These are phyloP conservation scores for Monosporascus sp. DNA, from an alignment of 2,329 filamentous ascomycete species.

Conservation along the genomic window DNA sequence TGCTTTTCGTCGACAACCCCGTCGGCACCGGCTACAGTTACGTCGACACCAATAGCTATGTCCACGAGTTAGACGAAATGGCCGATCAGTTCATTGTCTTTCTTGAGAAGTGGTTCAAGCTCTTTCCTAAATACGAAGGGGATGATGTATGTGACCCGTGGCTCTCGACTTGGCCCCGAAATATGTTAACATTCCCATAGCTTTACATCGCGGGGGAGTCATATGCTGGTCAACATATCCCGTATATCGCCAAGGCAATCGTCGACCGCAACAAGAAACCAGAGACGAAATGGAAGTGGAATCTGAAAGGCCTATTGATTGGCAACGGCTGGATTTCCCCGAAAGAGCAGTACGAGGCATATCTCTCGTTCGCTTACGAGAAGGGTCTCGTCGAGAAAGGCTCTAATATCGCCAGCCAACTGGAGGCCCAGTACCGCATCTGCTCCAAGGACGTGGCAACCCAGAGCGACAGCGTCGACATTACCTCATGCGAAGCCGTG, in stretches of 20 bases:
- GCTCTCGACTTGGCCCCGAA: not conserved
- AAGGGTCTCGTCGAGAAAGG: slow-evolving; percentile 66
- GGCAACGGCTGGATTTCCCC: slow-evolving; percentile 98
- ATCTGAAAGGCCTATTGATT: slow-evolving; percentile 79
- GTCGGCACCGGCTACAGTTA: slow-evolving; percentile 97
- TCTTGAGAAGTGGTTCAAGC: slow-evolving; percentile 80
- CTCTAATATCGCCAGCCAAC: slow-evolving; percentile 54
- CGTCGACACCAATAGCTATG: slow-evolving; percentile 80
- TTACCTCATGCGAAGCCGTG: slow-evolving; percentile 68
- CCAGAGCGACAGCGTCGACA: slow-evolving; percentile 58
- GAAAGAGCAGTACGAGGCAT: slow-evolving; percentile 81
- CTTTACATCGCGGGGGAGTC: slow-evolving; percentile 94
- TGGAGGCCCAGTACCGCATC: slow-evolving; percentile 63
- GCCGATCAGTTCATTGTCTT: slow-evolving; percentile 82
- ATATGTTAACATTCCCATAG: slow-evolving; percentile 39
- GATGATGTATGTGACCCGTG: slow-evolving; percentile 69
- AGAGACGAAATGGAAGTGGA: slow-evolving; percentile 56
- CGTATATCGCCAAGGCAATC: slow-evolving; percentile 90
- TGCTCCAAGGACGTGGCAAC: slow-evolving; percentile 60
- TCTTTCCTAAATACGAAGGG: slow-evolving; percentile 87
- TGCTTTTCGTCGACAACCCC: slow-evolving; percentile 95
- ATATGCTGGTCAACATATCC: slow-evolving; percentile 94
- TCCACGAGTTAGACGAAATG: slow-evolving; percentile 85
- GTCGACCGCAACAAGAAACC: slow-evolving; percentile 75
- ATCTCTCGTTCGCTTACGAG: slow-evolving; percentile 76